Base-by-base conservation (phyloP, 2,329 filamentous ascomycete species). In the Dothistroma septosporum region DNA sequence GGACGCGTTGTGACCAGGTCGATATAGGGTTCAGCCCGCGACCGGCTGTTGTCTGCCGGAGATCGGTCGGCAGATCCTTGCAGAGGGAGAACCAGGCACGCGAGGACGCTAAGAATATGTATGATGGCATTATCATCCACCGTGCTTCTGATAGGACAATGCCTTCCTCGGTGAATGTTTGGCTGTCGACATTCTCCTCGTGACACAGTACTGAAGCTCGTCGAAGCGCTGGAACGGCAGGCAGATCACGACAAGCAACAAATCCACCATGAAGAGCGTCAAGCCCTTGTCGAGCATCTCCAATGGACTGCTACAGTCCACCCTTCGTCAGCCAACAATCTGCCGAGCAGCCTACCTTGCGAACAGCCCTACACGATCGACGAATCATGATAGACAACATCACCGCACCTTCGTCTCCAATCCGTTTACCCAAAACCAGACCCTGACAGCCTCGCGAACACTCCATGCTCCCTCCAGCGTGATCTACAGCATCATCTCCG, bases 401-500 rank as follows among this genome's bases (percentile, higher is more conserved):
- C 69, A 62, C n/a, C 77, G 79, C n/a, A 70, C 71, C 59, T 80
- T 79, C 72, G 69, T 79, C 60, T 70, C 75, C 50, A 77, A 78
- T 68, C 74, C 24, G 76, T 82, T 65, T 79, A 76, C 73, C 49
- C 88, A 91, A 71, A 84, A 79, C 64, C 90, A 92, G 72, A 85
- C 80, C 65, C 82, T 97, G 60, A 85, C 83, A 55, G 92, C 91
- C 11, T 82, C 83, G 21, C 89, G 91, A 63, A 88, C 83, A 4
- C 87, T 97, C 14, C 89, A 90, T 14, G 95, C 95, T 80, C 78
- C 87, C 0, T 80, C 86, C 33, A 70, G 76, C 4, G 80, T 85
- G 1, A 86, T 99, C 68, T 99, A 94, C 84, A 81, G 82, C 67
- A 83, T 97, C 58, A 92, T 99, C 75, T 87, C 92, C 77, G 91